Percentiles rank a stretch among this genome's conserved stretches.
phyloP scores from a whole-genome alignment of 148 eudicot species.

The Euryodendron excelsum region DNA sequence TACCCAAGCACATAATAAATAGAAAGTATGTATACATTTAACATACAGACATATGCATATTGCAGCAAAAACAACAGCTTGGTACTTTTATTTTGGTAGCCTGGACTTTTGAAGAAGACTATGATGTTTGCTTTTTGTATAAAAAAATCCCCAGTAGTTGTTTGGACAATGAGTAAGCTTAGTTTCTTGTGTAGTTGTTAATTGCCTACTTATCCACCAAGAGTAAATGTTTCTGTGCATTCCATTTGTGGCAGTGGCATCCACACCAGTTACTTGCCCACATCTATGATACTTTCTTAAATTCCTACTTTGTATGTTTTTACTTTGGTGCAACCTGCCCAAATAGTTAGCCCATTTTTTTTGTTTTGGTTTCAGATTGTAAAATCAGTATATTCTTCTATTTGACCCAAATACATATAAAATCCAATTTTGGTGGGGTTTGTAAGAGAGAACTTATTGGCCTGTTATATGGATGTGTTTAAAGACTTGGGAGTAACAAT shows the following conservation, averaged over 20 bases:
- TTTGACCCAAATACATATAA: not conserved
- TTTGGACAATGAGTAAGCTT: too few species aligned
- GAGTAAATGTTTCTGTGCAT: too few species aligned
- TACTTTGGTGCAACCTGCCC: not conserved
- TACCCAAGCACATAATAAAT: too few species aligned
- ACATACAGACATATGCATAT: too few species aligned
- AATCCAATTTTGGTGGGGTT: not conserved
- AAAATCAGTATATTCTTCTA: not conserved
- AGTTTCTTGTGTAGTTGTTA: too few species aligned
- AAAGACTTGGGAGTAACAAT: not conserved
- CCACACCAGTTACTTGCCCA: not conserved
- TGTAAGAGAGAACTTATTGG: not conserved
- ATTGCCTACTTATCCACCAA: too few species aligned
- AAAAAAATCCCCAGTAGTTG: too few species aligned
- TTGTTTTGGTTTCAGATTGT: not conserved
- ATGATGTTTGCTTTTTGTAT: too few species aligned
- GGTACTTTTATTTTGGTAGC: too few species aligned
- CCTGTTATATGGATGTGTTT: not conserved
- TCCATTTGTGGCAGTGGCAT: not conserved
- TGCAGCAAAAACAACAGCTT: too few species aligned
- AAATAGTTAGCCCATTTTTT: not conserved
- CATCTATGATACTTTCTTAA: not conserved
- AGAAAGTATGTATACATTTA: too few species aligned
- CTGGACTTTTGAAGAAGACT: too few species aligned
- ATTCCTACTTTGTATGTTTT: not conserved